Percentiles rank a stretch among this genome's conserved stretches.
phyloP scores from a whole-genome alignment of 2,329 filamentous ascomycete genomes.

The Tolypocladium tropicale region DNA sequence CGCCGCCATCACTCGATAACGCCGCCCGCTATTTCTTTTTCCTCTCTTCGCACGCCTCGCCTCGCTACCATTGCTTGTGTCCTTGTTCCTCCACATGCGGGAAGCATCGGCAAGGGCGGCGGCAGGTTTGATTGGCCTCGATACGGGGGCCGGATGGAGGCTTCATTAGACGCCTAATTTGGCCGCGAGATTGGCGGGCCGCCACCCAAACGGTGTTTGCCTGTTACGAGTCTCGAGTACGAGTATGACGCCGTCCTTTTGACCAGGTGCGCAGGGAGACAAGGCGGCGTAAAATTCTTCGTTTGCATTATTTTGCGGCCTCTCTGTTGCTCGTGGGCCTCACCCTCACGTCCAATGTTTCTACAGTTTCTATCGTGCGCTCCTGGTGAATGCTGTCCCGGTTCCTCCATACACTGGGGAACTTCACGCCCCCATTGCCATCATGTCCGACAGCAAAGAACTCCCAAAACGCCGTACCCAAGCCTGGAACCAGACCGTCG shows the following conservation, averaged over 20 bases:
- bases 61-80: not conserved
- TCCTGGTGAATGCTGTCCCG: not conserved
- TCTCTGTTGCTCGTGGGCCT: not conserved
- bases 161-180: not conserved
- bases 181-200: not conserved
- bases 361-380: not conserved
- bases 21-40: not conserved
- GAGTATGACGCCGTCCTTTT: no score
- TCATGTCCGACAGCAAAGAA: not conserved
- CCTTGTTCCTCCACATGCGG: not conserved
- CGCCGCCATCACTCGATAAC: no score
- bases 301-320: not conserved
- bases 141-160: not conserved
- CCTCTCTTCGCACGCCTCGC: not conserved
- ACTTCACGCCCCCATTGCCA: not conserved
- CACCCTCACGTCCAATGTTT: not conserved
- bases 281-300: no score
- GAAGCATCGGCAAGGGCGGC: not conserved
- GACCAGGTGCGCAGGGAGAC: not conserved
- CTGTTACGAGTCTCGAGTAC: no score
- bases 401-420: not conserved
- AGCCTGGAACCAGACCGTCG: not conserved
- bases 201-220: not conserved
- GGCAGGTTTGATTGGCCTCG: not conserved
- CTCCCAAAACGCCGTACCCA: not conserved